Evolutionary conservation across 441 rosid genomes (phyloP).

Genomic region (Croton setiger): DNA sequence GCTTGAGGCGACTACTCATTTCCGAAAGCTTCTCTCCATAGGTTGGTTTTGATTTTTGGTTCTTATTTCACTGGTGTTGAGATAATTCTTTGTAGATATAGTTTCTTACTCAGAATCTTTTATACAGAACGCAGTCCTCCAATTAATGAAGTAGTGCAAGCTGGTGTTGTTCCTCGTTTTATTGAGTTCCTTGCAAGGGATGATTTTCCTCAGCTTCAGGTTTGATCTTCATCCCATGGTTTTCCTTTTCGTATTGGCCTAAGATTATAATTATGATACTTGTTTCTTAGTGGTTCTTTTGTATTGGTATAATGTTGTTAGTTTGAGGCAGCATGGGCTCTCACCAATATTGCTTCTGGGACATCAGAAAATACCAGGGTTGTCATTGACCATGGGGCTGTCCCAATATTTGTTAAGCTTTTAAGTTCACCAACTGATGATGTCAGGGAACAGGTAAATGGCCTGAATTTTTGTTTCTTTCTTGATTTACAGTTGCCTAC

Average conservation of each 20-base stretch:
- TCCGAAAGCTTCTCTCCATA: constrained; percentile 70
- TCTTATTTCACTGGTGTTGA: background rate
- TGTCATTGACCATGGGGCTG: constrained; percentile 72
- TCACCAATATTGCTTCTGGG: constrained; percentile 78
- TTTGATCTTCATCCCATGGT: constrained; percentile 15
- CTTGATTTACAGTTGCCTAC: background rate
- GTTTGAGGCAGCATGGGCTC: constrained; percentile 89
- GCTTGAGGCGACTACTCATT: constrained; percentile 67
- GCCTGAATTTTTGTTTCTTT: background rate
- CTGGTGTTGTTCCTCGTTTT: constrained; percentile 84
- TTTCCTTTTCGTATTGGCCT: background rate
- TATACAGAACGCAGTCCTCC: constrained; percentile 71
- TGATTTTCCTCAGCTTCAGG: constrained; percentile 77
- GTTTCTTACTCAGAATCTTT: background rate
- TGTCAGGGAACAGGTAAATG: constrained; percentile 77
- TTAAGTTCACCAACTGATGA: constrained; percentile 70
- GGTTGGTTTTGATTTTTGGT: constrained; percentile 31
- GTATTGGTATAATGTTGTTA: constrained; percentile 16
- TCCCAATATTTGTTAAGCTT: constrained; percentile 75
- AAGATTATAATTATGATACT: background rate
- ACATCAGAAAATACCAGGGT: constrained; percentile 77
- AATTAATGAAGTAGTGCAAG: constrained; percentile 66
- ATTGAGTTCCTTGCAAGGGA: constrained; percentile 74
- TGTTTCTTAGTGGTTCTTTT: background rate
- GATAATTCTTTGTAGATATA: background rate